Percentiles rank a stretch among this genome's conserved stretches.
These are phyloP conservation scores for Backusella morwellensis DNA, from an alignment of 192 early-diverging fungal species.

Conservation along the genomic window DNA sequence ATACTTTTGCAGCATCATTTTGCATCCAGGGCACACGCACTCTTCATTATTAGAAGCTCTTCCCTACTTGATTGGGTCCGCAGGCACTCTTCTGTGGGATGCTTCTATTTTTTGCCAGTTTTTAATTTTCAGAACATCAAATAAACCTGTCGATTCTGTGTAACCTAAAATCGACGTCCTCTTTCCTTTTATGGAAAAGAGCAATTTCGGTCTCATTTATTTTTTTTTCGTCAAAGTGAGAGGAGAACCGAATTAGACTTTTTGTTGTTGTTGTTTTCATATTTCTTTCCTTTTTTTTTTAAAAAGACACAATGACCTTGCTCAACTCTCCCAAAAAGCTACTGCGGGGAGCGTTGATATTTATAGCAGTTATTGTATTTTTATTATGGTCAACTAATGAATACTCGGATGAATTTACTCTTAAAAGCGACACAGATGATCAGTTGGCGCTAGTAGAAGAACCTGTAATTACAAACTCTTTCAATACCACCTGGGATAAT, in stretches of 20 bases:
- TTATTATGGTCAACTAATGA: slow-evolving; percentile 2
- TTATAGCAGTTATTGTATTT: neutral
- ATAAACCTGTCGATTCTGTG: neutral
- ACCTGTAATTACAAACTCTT: neutral
- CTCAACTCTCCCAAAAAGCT: neutral
- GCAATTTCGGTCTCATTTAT: neutral
- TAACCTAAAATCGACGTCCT: neutral
- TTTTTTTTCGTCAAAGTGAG: neutral
- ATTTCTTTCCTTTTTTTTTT: neutral
- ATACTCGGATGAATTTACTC: slow-evolving; percentile 4
- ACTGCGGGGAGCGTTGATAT: neutral
- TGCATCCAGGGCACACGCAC: slow-evolving; percentile 26
- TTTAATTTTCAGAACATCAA: slow-evolving; percentile 19
- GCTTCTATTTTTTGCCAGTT: slow-evolving; percentile 61
- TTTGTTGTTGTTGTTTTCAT: neutral
- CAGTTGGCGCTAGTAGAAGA: neutral
- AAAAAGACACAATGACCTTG: neutral
- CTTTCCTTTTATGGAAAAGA: neutral
- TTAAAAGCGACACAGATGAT: slow-evolving; percentile 5
- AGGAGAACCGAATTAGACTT: neutral
- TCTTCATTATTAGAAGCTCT: slow-evolving; percentile 37
- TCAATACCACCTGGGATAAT: slow-evolving; percentile 3
- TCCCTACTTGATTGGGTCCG: slow-evolving; percentile 65
- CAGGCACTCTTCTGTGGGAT: slow-evolving; percentile 66
- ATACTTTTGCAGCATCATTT: slow-evolving; percentile 57